Evolutionary conservation across 768 basidiomycete genomes (phyloP), one percentile per base, ranked within the genome.

Genomic region (Psilocybe tampanensis): DNA sequence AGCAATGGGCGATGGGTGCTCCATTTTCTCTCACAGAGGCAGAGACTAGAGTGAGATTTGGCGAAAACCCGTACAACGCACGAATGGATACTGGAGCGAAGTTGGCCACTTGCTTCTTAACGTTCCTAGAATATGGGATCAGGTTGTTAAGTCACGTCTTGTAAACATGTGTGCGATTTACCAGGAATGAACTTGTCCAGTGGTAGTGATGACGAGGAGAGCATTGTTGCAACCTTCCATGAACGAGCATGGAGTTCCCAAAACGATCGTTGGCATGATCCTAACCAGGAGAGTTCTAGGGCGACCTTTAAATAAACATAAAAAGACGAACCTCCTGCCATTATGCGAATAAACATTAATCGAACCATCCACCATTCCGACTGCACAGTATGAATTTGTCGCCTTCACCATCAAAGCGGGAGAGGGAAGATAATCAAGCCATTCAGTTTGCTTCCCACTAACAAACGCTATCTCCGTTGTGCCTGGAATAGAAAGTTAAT

Each of bases 401-500:
- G 86, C 86, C 4, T 86, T 85, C 47, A 92, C 66, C 1, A 79
- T 75, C 15, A 95, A 68, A n/a, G 84, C 85, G 22, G 89, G 86
- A 2, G 82, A 84, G 1, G 90, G 85, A 8, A 96, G 65, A 72
- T 91, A 98, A 71, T 98, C 95, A 43, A 95, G 71, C 94, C 95
- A 98, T 52, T 90, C 85, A 11, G 86, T 89, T 56, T 88, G 83
- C 73, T 86, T 86, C 32, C 82, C 80, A 64, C 76, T 82, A 52
- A 83, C 73, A 56, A 86, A 86, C 6, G 82, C 73, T 15, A 98
- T 79, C 64, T 94, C 93, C 17, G 83, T 81, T 3, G 80, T 77
- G n/a, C 80, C 89, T 86, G 55, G 8, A 52, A 12, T 26, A 36
- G 43, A 51, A 36, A 49, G 58, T 53, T 43, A 11, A 49, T 36